phyloP scores from a whole-genome alignment of 805 yeast genomes.

The Sugiyamaella boreocaroliniensis region DNA sequence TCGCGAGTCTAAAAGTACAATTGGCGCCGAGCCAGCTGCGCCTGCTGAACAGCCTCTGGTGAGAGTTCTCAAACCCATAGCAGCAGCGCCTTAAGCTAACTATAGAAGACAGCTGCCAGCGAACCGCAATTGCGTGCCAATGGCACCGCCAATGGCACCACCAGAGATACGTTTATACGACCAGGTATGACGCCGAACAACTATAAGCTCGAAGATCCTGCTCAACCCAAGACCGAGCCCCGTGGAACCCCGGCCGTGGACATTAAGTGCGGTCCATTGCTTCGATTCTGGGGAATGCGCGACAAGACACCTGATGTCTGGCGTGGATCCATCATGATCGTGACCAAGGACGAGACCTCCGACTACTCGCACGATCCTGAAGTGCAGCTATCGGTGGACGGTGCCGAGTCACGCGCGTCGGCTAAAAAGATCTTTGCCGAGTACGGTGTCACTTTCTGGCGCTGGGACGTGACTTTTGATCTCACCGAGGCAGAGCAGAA shows the following conservation, averaged over 20 bases:
- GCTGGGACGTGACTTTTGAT: slow-evolving; percentile 52
- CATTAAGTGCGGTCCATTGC: slow-evolving; percentile 56
- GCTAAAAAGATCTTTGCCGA: slow-evolving; percentile 41
- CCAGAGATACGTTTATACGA: not conserved
- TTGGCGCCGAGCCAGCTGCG: not conserved
- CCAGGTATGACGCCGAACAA: not conserved
- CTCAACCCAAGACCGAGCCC: slow-evolving; percentile 4
- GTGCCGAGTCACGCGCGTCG: not conserved
- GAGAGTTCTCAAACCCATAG: not conserved
- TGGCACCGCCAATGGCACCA: not conserved
- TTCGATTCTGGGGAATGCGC: slow-evolving; percentile 58
- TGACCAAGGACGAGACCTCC: slow-evolving; percentile 40
- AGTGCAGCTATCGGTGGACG: slow-evolving; percentile 22
- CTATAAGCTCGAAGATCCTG: slow-evolving; percentile 1
- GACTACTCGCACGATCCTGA: slow-evolving; percentile 24
- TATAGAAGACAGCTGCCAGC: not conserved
- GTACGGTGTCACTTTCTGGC: slow-evolving; percentile 51
- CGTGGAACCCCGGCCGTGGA: slow-evolving; percentile 21
- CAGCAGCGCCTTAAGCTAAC: not conserved
- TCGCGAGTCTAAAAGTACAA: slow-evolving; percentile 1
- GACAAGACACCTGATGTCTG: slow-evolving; percentile 48
- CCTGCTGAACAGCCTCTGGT: not conserved
- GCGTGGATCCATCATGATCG: slow-evolving; percentile 63
- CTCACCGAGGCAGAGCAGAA: slow-evolving; percentile 49
- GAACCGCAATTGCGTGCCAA: not conserved